Base-by-base conservation (phyloP, 345 rosid species). In the Syzygium jambos region DNA sequence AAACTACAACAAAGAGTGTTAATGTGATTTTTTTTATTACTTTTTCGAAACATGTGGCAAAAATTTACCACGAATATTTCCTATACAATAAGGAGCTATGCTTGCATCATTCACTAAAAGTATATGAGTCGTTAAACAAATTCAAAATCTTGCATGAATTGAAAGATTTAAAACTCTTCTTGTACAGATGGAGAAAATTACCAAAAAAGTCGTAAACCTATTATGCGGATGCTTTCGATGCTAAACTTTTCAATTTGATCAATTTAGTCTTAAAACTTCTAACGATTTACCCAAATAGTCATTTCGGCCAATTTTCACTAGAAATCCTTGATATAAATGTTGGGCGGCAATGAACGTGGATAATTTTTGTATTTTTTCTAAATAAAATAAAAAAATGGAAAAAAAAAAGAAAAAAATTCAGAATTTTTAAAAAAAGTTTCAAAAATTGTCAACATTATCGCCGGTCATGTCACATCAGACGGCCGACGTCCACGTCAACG, bases 261-360 rank as follows among this genome's bases (percentile, higher is more conserved):
- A 34, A 73, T 73, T 34, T 73, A 17, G 1, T 34, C 9, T 17
- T 30, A 68, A 68, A 34, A 10, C 3, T 16, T 1, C 38, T 38
- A 6, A 38, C 0, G 2, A 19, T 73, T 73, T 73, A 4, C 0
- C 6, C 19, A 19, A 38, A 0, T 73, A 38, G 14, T 30, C 9
- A 5, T 68, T 30, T 2, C 4, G 9, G 19, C 41, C 19, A 65
- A 65, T 65, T 65, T 43, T 43, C 7, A 7, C 46, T 43, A 5
- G 7, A 43, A 43, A 43, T 43, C 46, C 46, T 43, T 43, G 46
- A 43, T 7, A 43, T 43, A 43, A 43, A 43, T 43, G 46, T 43
- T 2, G 49, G 4, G 4, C 2, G 22, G 11, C 14, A 73, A 0
- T 38, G 0, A 73, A 73, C 0, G 5, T 0, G 2, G 2, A 19